Base-by-base conservation (phyloP, 2,329 filamentous ascomycete genomes). In the Stemphylium beticola region DNA sequence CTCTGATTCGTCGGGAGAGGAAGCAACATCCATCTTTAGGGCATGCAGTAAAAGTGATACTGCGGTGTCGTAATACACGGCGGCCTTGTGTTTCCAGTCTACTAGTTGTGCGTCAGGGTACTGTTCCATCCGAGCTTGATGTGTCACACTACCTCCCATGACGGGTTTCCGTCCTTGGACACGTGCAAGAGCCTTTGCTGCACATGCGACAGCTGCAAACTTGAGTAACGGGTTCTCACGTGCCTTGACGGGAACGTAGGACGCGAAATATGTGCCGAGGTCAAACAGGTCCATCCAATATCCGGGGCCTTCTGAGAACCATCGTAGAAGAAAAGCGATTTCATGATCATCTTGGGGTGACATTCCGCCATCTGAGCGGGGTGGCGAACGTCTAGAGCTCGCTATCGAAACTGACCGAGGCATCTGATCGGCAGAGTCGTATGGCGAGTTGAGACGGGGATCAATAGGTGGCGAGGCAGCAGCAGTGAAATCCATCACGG, bases 221-320 rank as follows among this genome's bases (percentile, higher is more conserved):
- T 78, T 78, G 36, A 82, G 74, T 43, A 81, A 66, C n/a, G 79
- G 77, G 47, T 82, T 81, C 29, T 79, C 76, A 4, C 74, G 69
- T 11, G 85, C 83, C 64, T 82, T 82, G 2, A 86, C 79, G 1
- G 85, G 85, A 17, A 87, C 82, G 47, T 85, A 80, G 20, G 82
- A 83, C 3, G 82, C 80, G 54, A 87, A 88, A 66, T 87, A 87
- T 36, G 79, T 82, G 5, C 81, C 83, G 31, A 82, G 72, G 58
- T 84, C 81, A 62, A 82, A 83, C 3, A 83, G 69, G 61, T 83
- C 81, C 81, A 83, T 83, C 84, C 85, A 87, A 61, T 83, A 81
- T 6, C 84, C 85, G 20, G 84, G 79, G 0, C 79, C 80, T 69
- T 87, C 84, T 2, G 83, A 82, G 65, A 85, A 87, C 69, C 86